Evolutionary conservation across 306 rosid genomes (phyloP).

Genomic region (Gillenia trifoliata): DNA sequence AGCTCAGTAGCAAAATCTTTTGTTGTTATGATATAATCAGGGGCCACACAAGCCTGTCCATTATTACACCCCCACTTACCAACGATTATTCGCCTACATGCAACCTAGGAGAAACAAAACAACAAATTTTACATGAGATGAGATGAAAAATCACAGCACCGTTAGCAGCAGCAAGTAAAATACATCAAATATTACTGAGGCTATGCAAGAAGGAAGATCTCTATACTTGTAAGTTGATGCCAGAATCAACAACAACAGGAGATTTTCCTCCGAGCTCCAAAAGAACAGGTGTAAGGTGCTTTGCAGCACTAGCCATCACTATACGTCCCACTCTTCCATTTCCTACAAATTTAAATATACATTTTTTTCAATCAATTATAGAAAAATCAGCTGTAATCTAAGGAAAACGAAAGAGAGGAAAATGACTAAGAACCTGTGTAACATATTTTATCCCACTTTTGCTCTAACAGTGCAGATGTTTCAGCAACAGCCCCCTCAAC

Average conservation of each 20-base stretch:
- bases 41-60: slow-evolving; percentile 94
- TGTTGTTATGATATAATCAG: slow-evolving; percentile 73
- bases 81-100: slow-evolving; percentile 71
- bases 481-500: slow-evolving; percentile 87
- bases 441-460: slow-evolving; percentile 97
- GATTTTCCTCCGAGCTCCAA: slow-evolving; percentile 98
- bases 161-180: neutral
- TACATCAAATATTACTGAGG: neutral
- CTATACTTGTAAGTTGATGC: slow-evolving; percentile 58
- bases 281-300: slow-evolving; percentile 94
- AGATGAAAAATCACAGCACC: neutral
- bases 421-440: slow-evolving; percentile 66
- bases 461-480: slow-evolving; percentile 81
- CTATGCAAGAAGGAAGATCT: neutral
- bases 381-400: neutral
- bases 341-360: slow-evolving; percentile 37
- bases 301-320: slow-evolving; percentile 96
- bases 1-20: slow-evolving; percentile 78
- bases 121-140: slow-evolving; percentile 16
- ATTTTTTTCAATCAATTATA: neutral
- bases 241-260: slow-evolving; percentile 80
- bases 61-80: slow-evolving; percentile 95
- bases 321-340: slow-evolving; percentile 76
- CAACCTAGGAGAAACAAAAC: slow-evolving; percentile 46
- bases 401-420: slow-evolving; percentile 20